These are phyloP conservation scores for Phlebiopsis flavidoalba DNA, from an alignment of 768 basidiomycete species.

Conservation along the genomic window DNA sequence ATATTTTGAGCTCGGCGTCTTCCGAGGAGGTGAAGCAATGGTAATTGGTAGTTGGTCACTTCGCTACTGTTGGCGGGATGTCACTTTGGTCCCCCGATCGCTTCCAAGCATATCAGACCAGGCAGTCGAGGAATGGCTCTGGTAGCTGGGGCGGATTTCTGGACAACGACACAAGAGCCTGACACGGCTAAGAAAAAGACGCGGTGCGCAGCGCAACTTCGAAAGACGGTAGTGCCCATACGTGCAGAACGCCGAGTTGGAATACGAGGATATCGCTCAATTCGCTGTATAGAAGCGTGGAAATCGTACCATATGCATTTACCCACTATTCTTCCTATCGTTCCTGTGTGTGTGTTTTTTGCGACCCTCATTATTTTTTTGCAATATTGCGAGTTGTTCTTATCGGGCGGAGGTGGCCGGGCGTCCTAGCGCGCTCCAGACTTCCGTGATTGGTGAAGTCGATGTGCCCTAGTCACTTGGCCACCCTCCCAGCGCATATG, in stretches of 20 bases:
- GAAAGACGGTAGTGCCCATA: conserved; percentile 6
- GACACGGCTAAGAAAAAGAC: conserved; percentile 8
- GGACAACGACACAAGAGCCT: conserved; percentile 43
- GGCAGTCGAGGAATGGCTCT: conserved; percentile 88
- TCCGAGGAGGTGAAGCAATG: conserved; percentile 71
- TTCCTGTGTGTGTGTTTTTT: background rate
- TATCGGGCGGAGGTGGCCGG: background rate
- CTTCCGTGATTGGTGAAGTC: background rate
- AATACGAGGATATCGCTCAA: background rate
- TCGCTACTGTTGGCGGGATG: conserved; percentile 94
- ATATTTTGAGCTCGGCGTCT: background rate
- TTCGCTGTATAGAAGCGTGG: background rate
- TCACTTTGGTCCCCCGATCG: conserved; percentile 83
- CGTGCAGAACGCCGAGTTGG: background rate
- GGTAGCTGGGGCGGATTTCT: conserved; percentile 84
- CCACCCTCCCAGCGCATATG: background rate
- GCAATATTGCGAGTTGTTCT: background rate
- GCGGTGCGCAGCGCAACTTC: conserved; percentile 2
- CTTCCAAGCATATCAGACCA: conserved; percentile 94
- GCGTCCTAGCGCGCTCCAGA: background rate
- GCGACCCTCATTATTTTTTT: background rate
- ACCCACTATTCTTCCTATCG: background rate
- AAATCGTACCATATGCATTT: background rate
- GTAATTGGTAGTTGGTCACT: conserved; percentile 89
- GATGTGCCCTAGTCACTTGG: background rate